Conservation (phyloP, 1,284 basidiomycete species). For the Abortiporus biennis region DNA sequence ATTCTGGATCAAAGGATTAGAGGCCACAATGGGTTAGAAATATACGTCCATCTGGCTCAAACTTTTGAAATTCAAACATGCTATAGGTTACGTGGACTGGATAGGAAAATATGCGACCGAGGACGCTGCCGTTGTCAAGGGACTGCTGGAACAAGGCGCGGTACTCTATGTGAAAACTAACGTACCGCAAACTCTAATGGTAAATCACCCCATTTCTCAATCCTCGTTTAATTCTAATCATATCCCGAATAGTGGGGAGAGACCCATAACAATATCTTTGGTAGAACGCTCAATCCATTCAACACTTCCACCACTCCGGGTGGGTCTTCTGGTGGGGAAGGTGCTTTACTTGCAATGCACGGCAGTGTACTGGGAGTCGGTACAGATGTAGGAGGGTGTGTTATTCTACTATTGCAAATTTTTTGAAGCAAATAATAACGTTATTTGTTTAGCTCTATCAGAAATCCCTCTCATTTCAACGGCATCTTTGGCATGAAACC, state of each 20-base stretch:
- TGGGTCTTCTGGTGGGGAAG: conserved; percentile 60
- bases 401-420: conserved; percentile 11
- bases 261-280: conserved; percentile 60
- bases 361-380: conserved; percentile 63
- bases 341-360: conserved; percentile 46
- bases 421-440: too few species aligned
- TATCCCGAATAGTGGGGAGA: conserved; percentile 47
- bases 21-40: conserved; percentile 45
- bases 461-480: conserved; percentile 77
- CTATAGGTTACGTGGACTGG: conserved; percentile 24
- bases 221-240: conserved; percentile 3
- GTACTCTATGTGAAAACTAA: conserved; percentile 69
- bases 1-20: conserved; percentile 48
- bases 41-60: conserved; percentile 9
- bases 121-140: conserved; percentile 41
- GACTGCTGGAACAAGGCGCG: conserved; percentile 55
- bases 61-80: conserved; percentile 9
- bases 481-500: conserved; percentile 83
- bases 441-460: conserved; percentile 27
- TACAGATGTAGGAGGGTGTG: conserved; percentile 61
- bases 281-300: conserved; percentile 60
- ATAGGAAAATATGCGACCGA: conserved; percentile 18
- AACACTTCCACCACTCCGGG: conserved; percentile 49
- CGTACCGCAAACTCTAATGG: conserved; percentile 55
- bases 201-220: conserved; percentile 3